phyloP scores from a whole-genome alignment of 1,139 yeast genomes.

The Kluyveromyces sp. region DNA sequence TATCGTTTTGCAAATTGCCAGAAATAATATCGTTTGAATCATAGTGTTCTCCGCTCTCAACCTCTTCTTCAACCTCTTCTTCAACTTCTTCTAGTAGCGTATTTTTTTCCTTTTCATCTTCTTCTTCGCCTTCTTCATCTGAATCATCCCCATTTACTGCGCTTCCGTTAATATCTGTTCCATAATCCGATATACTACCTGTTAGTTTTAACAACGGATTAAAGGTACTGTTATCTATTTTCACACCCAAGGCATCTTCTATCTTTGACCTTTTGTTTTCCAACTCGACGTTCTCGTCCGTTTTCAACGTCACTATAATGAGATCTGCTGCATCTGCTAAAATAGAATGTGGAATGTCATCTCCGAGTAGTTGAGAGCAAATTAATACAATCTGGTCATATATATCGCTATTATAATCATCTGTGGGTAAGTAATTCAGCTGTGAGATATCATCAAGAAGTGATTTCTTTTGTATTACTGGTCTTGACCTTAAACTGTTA shows the following conservation, averaged over 20 bases:
- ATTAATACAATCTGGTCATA: constrained; percentile 44
- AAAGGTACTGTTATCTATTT: constrained; percentile 41
- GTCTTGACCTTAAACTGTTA: constrained; percentile 2
- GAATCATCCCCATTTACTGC: constrained; percentile 10
- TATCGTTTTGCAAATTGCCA: background rate
- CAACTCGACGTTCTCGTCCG: constrained; percentile 31
- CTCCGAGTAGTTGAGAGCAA: constrained; percentile 41
- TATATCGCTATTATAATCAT: constrained; percentile 36
- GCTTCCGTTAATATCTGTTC: constrained; percentile 22
- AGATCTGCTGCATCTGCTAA: constrained; percentile 57
- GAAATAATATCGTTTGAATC: constrained; percentile 20
- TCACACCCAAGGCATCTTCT: constrained; percentile 42
- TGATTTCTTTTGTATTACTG: background rate
- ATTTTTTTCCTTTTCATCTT: constrained; percentile 30
- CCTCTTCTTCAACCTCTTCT: constrained; percentile 27
- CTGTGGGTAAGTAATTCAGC: constrained; percentile 46
- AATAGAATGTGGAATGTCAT: constrained; percentile 51
- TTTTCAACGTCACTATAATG: constrained; percentile 50
- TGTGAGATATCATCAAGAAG: constrained; percentile 30
- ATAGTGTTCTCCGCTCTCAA: constrained; percentile 19
- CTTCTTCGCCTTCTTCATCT: constrained; percentile 24
- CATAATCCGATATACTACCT: constrained; percentile 46
- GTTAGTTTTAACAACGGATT: constrained; percentile 46
- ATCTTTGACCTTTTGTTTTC: constrained; percentile 35
- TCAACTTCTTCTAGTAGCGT: constrained; percentile 17